Percentiles rank a stretch among this genome's conserved stretches.
phyloP scores from a whole-genome alignment of 2,329 filamentous ascomycete genomes.

The Ceratocystis diversiconidia region DNA sequence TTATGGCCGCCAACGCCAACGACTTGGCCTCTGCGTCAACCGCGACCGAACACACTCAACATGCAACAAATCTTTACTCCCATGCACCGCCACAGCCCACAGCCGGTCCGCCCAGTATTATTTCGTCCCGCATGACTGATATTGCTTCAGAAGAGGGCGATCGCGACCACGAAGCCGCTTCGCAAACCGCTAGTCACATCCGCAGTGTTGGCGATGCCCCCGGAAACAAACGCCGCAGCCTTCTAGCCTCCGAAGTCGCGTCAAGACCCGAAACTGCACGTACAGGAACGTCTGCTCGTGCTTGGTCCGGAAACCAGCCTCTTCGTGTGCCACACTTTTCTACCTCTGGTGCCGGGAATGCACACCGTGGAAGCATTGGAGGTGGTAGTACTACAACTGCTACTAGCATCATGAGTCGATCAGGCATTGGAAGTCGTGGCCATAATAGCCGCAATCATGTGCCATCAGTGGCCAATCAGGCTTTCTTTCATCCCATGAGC shows the following conservation, averaged over 20 bases:
- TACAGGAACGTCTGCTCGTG: conserved; percentile 36
- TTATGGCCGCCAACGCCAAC: conserved; percentile 30
- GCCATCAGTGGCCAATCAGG: conserved; percentile 73
- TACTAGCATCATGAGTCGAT: conserved; percentile 7
- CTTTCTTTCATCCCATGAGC: conserved; percentile 94
- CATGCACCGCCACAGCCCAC: conserved; percentile 30
- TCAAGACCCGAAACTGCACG: conserved; percentile 42
- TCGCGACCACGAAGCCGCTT: conserved; percentile 25
- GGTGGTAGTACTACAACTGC: conserved; percentile 12
- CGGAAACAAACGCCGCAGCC: conserved; percentile 28
- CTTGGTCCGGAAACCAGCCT: conserved; percentile 41
- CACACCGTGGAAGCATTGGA: conserved; percentile 15
- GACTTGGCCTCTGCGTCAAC: conserved; percentile 27
- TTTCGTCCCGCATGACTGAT: conserved; percentile 59
- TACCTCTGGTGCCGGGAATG: conserved; percentile 30
- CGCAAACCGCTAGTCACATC: conserved; percentile 10
- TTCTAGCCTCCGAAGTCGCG: conserved; percentile 29
- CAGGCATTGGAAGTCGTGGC: conserved; percentile 10
- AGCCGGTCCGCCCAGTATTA: conserved; percentile 46
- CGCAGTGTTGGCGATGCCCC: conserved; percentile 20
- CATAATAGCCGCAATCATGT: conserved; percentile 64
- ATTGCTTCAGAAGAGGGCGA: conserved; percentile 44
- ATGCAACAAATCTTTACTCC: conserved; percentile 20
- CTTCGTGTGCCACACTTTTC: conserved; percentile 39
- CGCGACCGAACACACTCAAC: conserved; percentile 24